Conservation (phyloP, 208 protist species). For the Trypanosomatidae sp. region DNA sequence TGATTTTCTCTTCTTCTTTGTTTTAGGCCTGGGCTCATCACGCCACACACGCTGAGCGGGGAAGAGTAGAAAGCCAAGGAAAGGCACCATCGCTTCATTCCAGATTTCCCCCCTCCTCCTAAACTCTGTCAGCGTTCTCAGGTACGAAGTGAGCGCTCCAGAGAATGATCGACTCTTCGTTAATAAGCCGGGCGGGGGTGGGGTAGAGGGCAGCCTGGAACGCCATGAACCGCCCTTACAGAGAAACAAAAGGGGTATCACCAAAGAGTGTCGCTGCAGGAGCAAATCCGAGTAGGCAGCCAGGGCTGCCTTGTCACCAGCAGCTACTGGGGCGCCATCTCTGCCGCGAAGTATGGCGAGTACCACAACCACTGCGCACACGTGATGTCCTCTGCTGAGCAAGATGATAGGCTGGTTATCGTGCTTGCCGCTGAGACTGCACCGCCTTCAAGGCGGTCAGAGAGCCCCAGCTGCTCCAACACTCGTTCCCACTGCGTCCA, state of each 20-base stretch:
- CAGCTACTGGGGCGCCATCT: constrained; percentile 14
- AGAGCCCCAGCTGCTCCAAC: constrained; percentile 25
- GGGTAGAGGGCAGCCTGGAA: neutral
- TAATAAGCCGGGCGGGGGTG: neutral
- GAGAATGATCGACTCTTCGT: neutral
- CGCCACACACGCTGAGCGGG: neutral
- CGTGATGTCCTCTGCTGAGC: constrained; percentile 22
- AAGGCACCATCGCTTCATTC: neutral
- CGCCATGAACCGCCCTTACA: neutral
- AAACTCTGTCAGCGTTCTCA: neutral
- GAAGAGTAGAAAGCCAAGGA: neutral
- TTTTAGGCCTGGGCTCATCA: neutral
- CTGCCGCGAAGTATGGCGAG: constrained; percentile 47
- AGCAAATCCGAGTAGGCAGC: neutral
- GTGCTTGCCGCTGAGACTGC: neutral
- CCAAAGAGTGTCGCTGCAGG: neutral
- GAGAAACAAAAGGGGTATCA: neutral
- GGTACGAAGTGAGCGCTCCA: neutral
- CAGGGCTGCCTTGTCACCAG: neutral
- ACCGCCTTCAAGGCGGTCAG: neutral
- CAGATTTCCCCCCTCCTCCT: neutral
- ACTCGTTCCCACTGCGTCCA: constrained; percentile 38
- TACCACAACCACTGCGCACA: constrained; percentile 54
- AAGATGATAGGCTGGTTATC: neutral
- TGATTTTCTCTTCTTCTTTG: neutral